Percentiles rank a stretch among this genome's conserved stretches.
phyloP scores from a whole-genome alignment of 441 rosid species.

The Dalechampia spathulata region DNA sequence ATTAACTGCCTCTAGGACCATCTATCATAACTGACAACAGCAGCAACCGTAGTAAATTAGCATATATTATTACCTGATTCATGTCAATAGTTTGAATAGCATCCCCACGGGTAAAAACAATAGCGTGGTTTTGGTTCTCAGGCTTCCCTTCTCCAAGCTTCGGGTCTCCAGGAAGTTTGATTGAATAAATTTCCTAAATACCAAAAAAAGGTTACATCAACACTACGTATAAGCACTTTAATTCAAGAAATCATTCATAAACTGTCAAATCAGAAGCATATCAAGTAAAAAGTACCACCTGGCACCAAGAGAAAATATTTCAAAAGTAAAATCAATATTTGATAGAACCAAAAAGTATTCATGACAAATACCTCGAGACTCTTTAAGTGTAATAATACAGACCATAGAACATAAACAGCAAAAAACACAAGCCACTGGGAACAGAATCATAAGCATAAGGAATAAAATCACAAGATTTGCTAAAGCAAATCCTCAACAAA shows the following conservation, averaged over 20 bases:
- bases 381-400: no score
- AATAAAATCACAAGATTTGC: not conserved
- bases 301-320: no score
- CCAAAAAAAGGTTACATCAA: slow-evolving; percentile 4
- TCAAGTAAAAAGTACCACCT: not conserved
- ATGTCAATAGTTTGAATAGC: slow-evolving; percentile 98
- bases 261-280: not conserved
- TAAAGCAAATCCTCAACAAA: not conserved
- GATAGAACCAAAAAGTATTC: no score
- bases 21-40: not conserved
- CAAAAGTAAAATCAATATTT: no score
- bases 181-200: slow-evolving; percentile 80
- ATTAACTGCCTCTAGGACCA: no score
- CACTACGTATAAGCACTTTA: not conserved
- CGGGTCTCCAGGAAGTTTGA: slow-evolving; percentile 96
- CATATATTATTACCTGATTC: slow-evolving; percentile 64
- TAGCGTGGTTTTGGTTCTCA: slow-evolving; percentile 87
- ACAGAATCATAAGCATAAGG: not conserved
- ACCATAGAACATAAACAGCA: no score
- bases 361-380: no score
- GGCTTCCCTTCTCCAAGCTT: slow-evolving; percentile 99
- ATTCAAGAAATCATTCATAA: not conserved
- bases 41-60: not conserved
- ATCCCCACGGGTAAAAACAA: slow-evolving; percentile 92
- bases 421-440: not conserved